These are phyloP conservation scores for Beta vulgaris DNA, from an alignment of 148 eudicot species.

Conservation along the genomic window DNA sequence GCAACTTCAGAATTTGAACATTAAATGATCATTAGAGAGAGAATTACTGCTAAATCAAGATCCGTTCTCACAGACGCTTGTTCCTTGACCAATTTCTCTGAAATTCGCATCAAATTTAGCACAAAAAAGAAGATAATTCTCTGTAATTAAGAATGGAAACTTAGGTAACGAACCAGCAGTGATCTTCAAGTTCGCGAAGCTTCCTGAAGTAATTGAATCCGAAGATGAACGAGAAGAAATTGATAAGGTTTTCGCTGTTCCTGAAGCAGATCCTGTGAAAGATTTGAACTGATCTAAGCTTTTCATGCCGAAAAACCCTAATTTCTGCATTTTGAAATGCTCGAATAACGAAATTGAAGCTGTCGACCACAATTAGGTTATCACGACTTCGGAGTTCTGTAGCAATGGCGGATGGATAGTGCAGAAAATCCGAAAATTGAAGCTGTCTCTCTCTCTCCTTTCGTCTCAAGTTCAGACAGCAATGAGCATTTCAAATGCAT, in stretches of 20 bases:
- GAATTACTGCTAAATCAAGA: conserved; percentile 75
- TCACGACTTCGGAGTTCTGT: neutral
- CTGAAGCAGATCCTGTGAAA: conserved; percentile 43
- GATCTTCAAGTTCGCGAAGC: conserved; percentile 81
- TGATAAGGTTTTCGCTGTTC: conserved; percentile 47
- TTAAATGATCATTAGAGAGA: conserved; percentile 10
- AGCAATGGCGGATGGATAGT: neutral
- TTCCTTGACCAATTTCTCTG: conserved; percentile 93
- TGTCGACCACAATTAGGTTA: conserved; percentile 12
- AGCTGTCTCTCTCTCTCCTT: neutral
- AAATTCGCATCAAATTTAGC: conserved; percentile 16
- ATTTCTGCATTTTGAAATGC: conserved; percentile 51
- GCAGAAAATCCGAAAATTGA: conserved; percentile 10
- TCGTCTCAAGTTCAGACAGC: neutral
- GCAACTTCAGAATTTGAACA: conserved; percentile 1
- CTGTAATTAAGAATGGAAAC: conserved; percentile 7
- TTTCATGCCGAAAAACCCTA: conserved; percentile 62
- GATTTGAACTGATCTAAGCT: conserved; percentile 64
- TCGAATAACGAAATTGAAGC: neutral
- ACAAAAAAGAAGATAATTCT: neutral
- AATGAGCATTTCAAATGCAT: neutral
- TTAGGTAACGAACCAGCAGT: conserved; percentile 56
- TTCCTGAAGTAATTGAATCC: conserved; percentile 60
- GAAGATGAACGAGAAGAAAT: conserved; percentile 49
- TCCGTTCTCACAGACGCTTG: conserved; percentile 87